Evolutionary conservation across 202 grass and related monocot genomes (phyloP).

Genomic region (Panicum virgatum): DNA sequence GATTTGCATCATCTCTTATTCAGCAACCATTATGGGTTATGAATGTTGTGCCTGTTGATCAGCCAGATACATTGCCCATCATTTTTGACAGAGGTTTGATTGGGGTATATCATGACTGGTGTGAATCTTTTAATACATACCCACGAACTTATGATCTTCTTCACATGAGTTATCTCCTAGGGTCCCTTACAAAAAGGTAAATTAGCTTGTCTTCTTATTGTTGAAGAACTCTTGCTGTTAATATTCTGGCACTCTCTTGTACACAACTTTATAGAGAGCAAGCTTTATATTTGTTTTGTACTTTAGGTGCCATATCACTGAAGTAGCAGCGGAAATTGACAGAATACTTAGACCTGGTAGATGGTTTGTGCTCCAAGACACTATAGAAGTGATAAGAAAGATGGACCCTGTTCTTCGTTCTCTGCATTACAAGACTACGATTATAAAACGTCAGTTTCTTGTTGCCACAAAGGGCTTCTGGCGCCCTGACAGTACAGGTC

Average conservation of each 20-base stretch:
- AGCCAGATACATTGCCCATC: slow-evolving; percentile 65
- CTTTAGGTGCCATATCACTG: slow-evolving; percentile 69
- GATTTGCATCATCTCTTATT: slow-evolving; percentile 77
- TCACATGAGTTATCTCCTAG: slow-evolving; percentile 73
- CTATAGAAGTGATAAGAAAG: slow-evolving; percentile 56
- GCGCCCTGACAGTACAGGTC: slow-evolving; percentile 53
- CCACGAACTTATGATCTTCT: slow-evolving; percentile 91
- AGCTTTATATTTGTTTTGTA: slow-evolving; percentile 17
- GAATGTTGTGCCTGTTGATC: slow-evolving; percentile 70
- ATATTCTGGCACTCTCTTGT: slow-evolving; percentile 21
- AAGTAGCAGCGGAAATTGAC: slow-evolving; percentile 76
- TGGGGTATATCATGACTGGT: slow-evolving; percentile 95
- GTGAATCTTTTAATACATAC: slow-evolving; percentile 93
- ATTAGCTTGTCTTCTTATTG: not conserved
- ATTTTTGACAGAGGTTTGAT: slow-evolving; percentile 91
- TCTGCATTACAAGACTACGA: slow-evolving; percentile 62
- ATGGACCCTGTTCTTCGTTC: slow-evolving; percentile 60
- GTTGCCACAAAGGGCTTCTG: slow-evolving; percentile 74
- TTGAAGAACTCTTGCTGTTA: slow-evolving; percentile 8
- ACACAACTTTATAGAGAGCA: not conserved
- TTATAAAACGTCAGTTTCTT: slow-evolving; percentile 72
- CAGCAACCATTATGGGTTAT: slow-evolving; percentile 83
- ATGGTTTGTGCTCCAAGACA: slow-evolving; percentile 84
- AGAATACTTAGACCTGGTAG: slow-evolving; percentile 81
- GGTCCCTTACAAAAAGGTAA: slow-evolving; percentile 68